Evolutionary conservation across 1,284 basidiomycete species (phyloP).

Genomic region (Afroboletus lepidellus): DNA sequence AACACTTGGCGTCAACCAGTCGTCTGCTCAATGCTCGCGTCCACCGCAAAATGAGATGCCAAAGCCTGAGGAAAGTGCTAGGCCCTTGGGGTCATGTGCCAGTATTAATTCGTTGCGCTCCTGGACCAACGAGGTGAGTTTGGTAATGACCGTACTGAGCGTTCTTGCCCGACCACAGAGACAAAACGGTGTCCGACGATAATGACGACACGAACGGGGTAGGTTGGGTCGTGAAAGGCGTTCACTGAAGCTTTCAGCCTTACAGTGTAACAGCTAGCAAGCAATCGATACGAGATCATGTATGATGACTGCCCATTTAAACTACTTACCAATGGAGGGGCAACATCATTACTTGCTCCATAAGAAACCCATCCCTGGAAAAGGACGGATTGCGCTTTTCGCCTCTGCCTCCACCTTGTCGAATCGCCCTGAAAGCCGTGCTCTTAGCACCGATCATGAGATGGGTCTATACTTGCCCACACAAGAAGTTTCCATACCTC

Average conservation of each 20-base stretch:
- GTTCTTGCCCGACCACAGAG: conserved; percentile 64
- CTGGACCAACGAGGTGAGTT: conserved; percentile 73
- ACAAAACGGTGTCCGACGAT: conserved; percentile 43
- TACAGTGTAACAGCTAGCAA: conserved; percentile 35
- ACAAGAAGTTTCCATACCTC: conserved; percentile 47
- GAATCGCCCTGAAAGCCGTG: conserved; percentile 69
- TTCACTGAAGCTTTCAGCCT: conserved; percentile 57
- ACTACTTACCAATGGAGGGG: conserved; percentile 92
- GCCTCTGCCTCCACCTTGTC: conserved; percentile 66
- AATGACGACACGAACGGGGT: conserved; percentile 43
- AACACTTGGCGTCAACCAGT: too few species aligned
- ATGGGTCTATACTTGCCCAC: background rate
- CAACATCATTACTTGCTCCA: conserved; percentile 87
- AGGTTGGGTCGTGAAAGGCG: conserved; percentile 53
- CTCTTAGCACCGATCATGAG: conserved; percentile 45
- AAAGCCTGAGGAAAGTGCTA: conserved; percentile 10
- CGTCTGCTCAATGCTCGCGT: conserved; percentile 15
- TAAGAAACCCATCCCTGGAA: conserved; percentile 73
- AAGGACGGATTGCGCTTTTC: conserved; percentile 84
- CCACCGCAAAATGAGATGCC: conserved; percentile 26
- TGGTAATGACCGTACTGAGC: conserved; percentile 58
- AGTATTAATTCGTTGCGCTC: conserved; percentile 82
- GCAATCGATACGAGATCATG: background rate
- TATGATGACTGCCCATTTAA: conserved; percentile 58
- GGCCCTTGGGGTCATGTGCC: conserved; percentile 53